Evolutionary conservation across 2,329 filamentous ascomycete genomes (phyloP).

Genomic region (Fusarium albidum): DNA sequence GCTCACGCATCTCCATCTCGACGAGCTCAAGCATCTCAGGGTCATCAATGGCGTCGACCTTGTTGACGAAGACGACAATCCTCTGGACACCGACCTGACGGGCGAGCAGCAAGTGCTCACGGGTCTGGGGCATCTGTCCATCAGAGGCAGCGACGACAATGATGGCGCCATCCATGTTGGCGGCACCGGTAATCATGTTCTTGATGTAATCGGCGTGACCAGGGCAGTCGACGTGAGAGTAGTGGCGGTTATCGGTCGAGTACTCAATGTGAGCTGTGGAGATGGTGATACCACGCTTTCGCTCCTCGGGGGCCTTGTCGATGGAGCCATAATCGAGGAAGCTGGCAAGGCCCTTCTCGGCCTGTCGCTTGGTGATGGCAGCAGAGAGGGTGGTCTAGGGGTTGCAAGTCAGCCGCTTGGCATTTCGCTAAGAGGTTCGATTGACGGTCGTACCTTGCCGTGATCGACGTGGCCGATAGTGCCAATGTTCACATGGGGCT

Average conservation of each 20-base stretch:
- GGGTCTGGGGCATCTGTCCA: constrained; percentile 99
- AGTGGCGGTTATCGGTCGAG: constrained; percentile 91
- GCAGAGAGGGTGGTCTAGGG: constrained; percentile 93
- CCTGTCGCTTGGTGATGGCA: constrained; percentile 97
- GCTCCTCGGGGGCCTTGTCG: constrained; percentile 98
- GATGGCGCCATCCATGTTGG: constrained; percentile 99
- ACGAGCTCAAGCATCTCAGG: constrained; percentile 99
- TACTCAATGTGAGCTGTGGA: constrained; percentile 99
- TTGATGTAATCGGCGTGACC: constrained; percentile 99
- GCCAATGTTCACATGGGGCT: constrained; percentile 99
- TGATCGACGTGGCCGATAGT: constrained; percentile 99
- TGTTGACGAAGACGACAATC: constrained; percentile 99
- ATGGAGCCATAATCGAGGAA: constrained; percentile 98
- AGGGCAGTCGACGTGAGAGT: constrained; percentile 99
- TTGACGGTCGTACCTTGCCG: constrained; percentile 78
- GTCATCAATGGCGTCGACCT: constrained; percentile 96
- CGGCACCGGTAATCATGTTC: constrained; percentile 99
- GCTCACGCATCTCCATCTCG: constrained; percentile 99
- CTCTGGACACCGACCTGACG: constrained; percentile 98
- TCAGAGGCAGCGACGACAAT: constrained; percentile 98
- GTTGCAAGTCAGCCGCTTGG: constrained; percentile 27
- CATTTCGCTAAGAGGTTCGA: constrained; percentile 3
- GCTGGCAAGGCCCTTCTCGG: constrained; percentile 90
- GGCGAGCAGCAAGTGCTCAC: constrained; percentile 96
- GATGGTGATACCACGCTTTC: constrained; percentile 99